Percentiles rank a stretch among this genome's conserved stretches.
phyloP scores from a whole-genome alignment of 768 basidiomycete species.

The Tricholoma furcatifolium region DNA sequence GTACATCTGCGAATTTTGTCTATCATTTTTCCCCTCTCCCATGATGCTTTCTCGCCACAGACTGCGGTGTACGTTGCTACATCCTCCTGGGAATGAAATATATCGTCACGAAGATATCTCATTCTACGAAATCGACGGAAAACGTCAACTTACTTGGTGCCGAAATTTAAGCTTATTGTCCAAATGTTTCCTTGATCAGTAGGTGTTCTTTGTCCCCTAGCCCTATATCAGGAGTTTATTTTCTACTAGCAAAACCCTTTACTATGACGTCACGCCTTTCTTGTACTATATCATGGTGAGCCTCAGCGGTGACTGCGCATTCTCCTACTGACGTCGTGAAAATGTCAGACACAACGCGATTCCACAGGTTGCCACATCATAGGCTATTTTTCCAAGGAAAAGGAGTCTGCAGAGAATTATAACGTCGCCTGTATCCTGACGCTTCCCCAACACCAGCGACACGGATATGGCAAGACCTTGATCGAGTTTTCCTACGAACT shows the following conservation, averaged over 20 bases:
- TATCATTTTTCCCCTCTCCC: constrained; percentile 86
- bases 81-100: constrained; percentile 99
- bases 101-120: constrained; percentile 97
- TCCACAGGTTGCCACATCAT: constrained; percentile 90
- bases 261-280: constrained; percentile 99
- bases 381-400: constrained; percentile 99
- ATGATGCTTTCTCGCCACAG: constrained; percentile 94
- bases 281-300: constrained; percentile 98
- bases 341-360: constrained; percentile 72
- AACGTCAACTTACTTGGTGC: constrained; percentile 94
- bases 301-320: neutral
- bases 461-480: constrained; percentile 91
- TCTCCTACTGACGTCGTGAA: constrained; percentile 10
- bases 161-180: constrained; percentile 94
- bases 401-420: constrained; percentile 96
- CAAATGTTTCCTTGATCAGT: constrained; percentile 99
- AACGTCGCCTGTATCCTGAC: constrained; percentile 99
- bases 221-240: constrained; percentile 19
- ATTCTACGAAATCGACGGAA: constrained; percentile 98
- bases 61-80: constrained; percentile 83
- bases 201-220: constrained; percentile 31
- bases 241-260: constrained; percentile 82
- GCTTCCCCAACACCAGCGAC: constrained; percentile 96
- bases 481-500: constrained; percentile 99
- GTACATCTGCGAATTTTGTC: constrained; percentile 98